Percentiles rank a stretch among this genome's conserved stretches.
phyloP scores from a whole-genome alignment of 2,329 filamentous ascomycete species.

The Aureobasidium sp. region DNA sequence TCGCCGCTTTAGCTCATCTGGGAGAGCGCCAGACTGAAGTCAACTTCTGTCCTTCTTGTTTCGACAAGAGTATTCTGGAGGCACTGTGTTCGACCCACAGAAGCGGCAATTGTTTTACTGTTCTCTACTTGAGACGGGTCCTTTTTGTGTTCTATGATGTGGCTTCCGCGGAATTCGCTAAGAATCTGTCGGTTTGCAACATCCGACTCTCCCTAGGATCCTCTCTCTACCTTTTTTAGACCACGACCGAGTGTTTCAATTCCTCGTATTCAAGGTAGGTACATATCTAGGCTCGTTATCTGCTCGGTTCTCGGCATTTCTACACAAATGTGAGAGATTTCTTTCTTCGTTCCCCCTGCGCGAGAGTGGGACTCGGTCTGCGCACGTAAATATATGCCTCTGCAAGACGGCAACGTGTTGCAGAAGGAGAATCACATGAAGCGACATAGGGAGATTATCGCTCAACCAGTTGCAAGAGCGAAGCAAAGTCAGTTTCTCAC shows the following conservation, averaged over 20 bases:
- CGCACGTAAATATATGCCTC: neutral
- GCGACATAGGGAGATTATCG: neutral
- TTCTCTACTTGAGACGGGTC: neutral
- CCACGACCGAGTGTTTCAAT: neutral
- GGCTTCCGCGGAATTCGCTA: neutral
- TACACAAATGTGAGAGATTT: neutral
- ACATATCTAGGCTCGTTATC: neutral
- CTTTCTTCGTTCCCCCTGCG: neutral
- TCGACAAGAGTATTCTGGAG: constrained; percentile 9
- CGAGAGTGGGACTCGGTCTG: neutral
- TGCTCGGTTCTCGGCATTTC: neutral
- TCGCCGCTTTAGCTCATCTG: constrained; percentile 17
- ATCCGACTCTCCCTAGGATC: neutral
- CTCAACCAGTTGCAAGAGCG: neutral
- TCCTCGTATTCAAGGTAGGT: neutral
- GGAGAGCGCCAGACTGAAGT: constrained; percentile 19
- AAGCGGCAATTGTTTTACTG: neutral
- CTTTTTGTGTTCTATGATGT: neutral
- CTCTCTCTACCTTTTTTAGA: neutral
- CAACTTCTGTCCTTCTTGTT: neutral
- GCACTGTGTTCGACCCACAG: constrained; percentile 18
- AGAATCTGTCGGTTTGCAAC: neutral
- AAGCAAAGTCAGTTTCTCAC: constrained; percentile 8
- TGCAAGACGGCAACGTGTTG: neutral
- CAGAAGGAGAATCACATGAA: neutral